Evolutionary conservation across 108 stramenopile genomes (phyloP).

Genomic region (Aurantiochytrium sp.): DNA sequence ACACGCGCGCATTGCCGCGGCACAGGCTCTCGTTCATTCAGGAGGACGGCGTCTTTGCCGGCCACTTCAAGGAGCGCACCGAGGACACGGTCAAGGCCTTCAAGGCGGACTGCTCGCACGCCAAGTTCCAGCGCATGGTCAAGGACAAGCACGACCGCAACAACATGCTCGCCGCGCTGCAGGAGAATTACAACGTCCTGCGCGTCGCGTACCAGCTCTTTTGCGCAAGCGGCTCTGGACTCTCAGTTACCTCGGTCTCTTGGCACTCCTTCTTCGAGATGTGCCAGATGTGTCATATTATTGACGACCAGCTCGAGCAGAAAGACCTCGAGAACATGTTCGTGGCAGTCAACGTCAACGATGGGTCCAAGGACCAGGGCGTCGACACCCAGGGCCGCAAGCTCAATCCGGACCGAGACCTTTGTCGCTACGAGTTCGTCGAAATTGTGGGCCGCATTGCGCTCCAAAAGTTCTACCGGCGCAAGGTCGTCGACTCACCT

Average conservation of each 20-base stretch:
- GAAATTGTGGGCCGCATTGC: conserved; percentile 17
- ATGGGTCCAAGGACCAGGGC: neutral
- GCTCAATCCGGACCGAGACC: conserved; percentile 20
- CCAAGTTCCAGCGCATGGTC: neutral
- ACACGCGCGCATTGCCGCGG: neutral
- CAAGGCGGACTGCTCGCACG: conserved; percentile 12
- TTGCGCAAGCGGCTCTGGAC: neutral
- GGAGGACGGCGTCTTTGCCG: neutral
- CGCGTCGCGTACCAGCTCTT: neutral
- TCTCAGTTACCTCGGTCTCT: neutral
- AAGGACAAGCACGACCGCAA: neutral
- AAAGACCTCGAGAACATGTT: conserved; percentile 15
- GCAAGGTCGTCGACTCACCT: neutral
- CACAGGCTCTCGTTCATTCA: neutral
- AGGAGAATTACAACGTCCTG: conserved; percentile 9
- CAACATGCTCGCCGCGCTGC: neutral
- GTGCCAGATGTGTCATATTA: neutral
- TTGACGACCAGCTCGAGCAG: neutral
- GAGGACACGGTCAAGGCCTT: neutral
- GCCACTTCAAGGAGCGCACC: neutral
- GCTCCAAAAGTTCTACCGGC: neutral
- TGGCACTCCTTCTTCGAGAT: conserved; percentile 1
- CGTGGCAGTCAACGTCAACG: neutral
- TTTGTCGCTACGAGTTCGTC: conserved; percentile 13
- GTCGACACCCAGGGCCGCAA: neutral